phyloP scores from a whole-genome alignment of 345 rosid genomes.

The Eucalyptus sp. region DNA sequence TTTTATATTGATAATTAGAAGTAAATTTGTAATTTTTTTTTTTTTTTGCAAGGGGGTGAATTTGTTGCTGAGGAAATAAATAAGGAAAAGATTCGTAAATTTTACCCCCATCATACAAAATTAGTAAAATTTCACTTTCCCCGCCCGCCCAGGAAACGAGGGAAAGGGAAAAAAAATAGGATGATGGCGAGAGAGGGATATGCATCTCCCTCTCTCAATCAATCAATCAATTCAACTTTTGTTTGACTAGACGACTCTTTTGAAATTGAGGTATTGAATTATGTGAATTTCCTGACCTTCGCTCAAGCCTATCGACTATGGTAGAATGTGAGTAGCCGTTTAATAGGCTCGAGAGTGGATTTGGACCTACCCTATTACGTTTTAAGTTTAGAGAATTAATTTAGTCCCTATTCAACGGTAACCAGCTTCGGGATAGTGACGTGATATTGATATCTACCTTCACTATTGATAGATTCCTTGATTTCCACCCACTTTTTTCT shows the following conservation, averaged over 20 bases:
- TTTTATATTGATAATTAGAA: neutral
- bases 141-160: neutral
- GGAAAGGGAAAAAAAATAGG: neutral
- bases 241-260: neutral
- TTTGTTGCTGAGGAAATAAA: neutral
- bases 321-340: too few relatives aligned
- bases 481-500: too few relatives aligned
- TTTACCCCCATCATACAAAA: neutral
- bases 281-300: neutral
- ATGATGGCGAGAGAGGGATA: neutral
- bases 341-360: too few relatives aligned
- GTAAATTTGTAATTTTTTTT: neutral
- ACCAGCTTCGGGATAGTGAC: too few relatives aligned
- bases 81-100: neutral
- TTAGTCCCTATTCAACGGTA: accelerated
- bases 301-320: too few relatives aligned
- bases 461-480: too few relatives aligned
- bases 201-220: neutral
- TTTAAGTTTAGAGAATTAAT: too few relatives aligned
- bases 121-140: neutral
- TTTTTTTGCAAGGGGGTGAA: neutral
- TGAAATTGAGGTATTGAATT: neutral
- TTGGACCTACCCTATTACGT: too few relatives aligned
- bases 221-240: neutral
- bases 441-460: too few relatives aligned